phyloP scores from a whole-genome alignment of 2,329 filamentous ascomycete species.

The Incumbomyces lentus region DNA sequence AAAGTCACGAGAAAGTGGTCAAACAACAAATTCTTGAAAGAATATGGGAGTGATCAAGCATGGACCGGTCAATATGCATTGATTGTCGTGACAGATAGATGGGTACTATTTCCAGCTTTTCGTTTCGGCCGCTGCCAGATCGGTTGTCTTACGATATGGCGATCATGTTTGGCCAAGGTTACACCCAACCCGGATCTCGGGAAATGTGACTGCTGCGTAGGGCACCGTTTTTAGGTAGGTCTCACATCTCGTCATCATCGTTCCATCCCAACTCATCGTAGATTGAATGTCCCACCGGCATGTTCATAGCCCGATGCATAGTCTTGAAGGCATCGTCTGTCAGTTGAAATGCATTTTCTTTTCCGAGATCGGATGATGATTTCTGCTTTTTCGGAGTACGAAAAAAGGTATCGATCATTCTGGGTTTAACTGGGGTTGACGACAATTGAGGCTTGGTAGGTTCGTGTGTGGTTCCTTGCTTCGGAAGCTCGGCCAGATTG shows the following conservation, averaged over 20 bases:
- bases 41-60: too few relatives aligned
- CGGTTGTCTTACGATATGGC: too few relatives aligned
- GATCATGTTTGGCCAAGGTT: too few relatives aligned
- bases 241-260: constrained; percentile 26
- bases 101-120: too few relatives aligned
- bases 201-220: too few relatives aligned
- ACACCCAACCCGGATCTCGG: too few relatives aligned
- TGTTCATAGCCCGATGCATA: constrained; percentile 22
- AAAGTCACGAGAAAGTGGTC: too few relatives aligned
- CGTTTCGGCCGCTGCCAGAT: too few relatives aligned
- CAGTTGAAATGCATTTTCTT: constrained; percentile 16
- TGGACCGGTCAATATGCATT: too few relatives aligned
- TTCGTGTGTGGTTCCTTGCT: background rate
- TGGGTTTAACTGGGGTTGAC: constrained; percentile 23
- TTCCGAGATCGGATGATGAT: constrained; percentile 13
- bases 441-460: constrained; percentile 12
- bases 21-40: too few relatives aligned
- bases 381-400: constrained; percentile 11
- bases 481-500: background rate
- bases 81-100: too few relatives aligned
- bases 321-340: constrained; percentile 16
- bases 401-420: constrained; percentile 14
- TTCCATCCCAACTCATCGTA: constrained; percentile 37
- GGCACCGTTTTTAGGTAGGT: background rate
- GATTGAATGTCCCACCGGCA: constrained; percentile 23